Evolutionary conservation across 352 stramenopile species (phyloP).

Genomic region (Hyaloperonospora arabidopsidis): DNA sequence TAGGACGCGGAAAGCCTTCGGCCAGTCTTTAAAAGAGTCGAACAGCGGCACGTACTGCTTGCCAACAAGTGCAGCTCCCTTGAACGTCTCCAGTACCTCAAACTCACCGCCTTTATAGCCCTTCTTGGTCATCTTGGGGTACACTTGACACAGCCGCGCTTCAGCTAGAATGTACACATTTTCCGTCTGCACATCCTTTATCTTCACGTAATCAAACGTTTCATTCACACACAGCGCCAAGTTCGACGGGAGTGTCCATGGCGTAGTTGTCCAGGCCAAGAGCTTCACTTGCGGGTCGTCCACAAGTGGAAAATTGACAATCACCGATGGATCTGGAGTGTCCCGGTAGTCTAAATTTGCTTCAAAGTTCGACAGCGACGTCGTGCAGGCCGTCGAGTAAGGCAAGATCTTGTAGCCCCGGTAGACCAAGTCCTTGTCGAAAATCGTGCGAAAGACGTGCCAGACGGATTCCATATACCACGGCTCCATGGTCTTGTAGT

Average conservation of each 20-base stretch:
- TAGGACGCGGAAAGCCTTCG: conserved; percentile 93
- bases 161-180: conserved; percentile 93
- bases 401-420: conserved; percentile 99
- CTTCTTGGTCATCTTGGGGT: conserved; percentile 96
- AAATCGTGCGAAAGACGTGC: conserved; percentile 98
- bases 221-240: conserved; percentile 97
- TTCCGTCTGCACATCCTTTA: conserved; percentile 89
- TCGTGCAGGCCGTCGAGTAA: conserved; percentile 96
- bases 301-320: conserved; percentile 93
- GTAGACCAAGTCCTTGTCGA: conserved; percentile 98
- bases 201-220: conserved; percentile 95
- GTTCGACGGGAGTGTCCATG: conserved; percentile 98
- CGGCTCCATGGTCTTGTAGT: conserved; percentile 99
- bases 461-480: conserved; percentile 99
- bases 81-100: conserved; percentile 86
- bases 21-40: conserved; percentile 88
- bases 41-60: conserved; percentile 96
- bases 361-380: conserved; percentile 99
- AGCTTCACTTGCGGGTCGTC: conserved; percentile 84
- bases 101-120: conserved; percentile 93
- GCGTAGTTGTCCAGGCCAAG: conserved; percentile 99
- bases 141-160: conserved; percentile 91
- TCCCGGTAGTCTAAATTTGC: conserved; percentile 99
- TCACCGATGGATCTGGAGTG: conserved; percentile 95
- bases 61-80: conserved; percentile 90